Percentiles rank a stretch among this genome's conserved stretches.
Evolutionary conservation across 495 filamentous ascomycete species (phyloP).

Genomic region (Lepraria neglecta): DNA sequence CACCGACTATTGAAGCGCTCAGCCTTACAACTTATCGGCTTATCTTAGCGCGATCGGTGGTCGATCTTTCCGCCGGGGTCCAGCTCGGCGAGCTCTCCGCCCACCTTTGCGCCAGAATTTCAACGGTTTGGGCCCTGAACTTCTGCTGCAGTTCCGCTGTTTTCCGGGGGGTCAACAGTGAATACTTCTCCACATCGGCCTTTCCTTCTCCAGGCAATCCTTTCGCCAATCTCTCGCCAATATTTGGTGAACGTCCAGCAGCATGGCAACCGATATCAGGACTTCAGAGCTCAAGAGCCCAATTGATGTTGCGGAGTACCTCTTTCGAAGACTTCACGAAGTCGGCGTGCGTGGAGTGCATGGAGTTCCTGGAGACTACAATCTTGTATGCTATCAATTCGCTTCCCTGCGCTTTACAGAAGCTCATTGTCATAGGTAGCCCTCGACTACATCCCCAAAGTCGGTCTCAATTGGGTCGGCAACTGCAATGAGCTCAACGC

Average conservation of each 20-base stretch:
- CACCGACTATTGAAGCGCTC: too few relatives aligned
- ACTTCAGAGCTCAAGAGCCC: conserved; percentile 50
- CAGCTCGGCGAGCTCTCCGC: too few relatives aligned
- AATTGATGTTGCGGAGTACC: conserved; percentile 54
- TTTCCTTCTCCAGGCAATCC: background rate
- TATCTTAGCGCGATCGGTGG: conserved; percentile 15
- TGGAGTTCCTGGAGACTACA: conserved; percentile 56
- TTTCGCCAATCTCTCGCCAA: background rate
- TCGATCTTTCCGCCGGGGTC: background rate
- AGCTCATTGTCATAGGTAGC: conserved; percentile 37
- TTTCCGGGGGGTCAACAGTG: too few relatives aligned
- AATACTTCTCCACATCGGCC: too few relatives aligned
- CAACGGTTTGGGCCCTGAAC: background rate
- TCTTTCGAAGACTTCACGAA: conserved; percentile 57
- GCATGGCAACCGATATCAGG: conserved; percentile 48
- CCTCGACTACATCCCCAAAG: conserved; percentile 56
- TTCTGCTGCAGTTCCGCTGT: too few relatives aligned
- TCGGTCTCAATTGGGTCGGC: conserved; percentile 58
- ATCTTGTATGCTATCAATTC: conserved; percentile 28
- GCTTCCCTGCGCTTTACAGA: background rate
- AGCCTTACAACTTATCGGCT: conserved; percentile 22
- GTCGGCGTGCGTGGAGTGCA: conserved; percentile 54
- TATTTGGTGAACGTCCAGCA: background rate
- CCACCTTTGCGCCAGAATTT: background rate
- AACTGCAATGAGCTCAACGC: conserved; percentile 66